Percentiles rank a stretch among this genome's conserved stretches.
phyloP scores from a whole-genome alignment of 208 protist species.

The Kentomonas sorsogonicus region DNA sequence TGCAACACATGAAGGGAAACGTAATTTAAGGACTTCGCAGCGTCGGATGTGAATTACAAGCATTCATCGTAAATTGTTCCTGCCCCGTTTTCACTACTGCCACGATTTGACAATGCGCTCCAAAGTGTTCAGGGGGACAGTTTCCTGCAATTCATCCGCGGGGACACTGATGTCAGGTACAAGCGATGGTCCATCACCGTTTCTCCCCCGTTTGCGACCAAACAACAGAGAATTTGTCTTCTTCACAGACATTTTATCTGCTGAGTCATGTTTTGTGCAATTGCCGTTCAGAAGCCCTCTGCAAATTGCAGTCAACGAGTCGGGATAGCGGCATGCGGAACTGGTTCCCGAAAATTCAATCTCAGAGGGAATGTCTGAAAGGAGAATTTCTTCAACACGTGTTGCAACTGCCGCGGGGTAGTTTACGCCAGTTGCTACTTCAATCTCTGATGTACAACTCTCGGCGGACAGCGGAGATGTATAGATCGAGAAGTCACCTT shows the following conservation, averaged over 20 bases:
- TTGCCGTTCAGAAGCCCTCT: constrained; percentile 40
- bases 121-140: constrained; percentile 3
- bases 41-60: too few relatives aligned
- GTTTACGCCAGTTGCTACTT: not conserved
- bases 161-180: constrained; percentile 19
- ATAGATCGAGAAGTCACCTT: too few relatives aligned
- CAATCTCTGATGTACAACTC: not conserved
- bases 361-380: not conserved
- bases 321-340: constrained; percentile 61
- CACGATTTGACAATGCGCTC: not conserved
- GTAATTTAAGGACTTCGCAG: too few relatives aligned
- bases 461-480: not conserved
- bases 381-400: not conserved
- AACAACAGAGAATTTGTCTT: constrained; percentile 26
- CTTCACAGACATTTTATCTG: not conserved
- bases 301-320: constrained; percentile 61
- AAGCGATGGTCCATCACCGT: constrained; percentile 26
- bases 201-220: constrained; percentile 34
- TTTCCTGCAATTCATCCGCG: constrained; percentile 5
- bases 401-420: not conserved
- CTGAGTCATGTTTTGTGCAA: constrained; percentile 3
- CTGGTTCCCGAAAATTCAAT: constrained; percentile 19
- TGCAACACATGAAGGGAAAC: too few relatives aligned
- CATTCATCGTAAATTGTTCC: too few relatives aligned
- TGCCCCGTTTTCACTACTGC: not conserved